Conservation (phyloP, 176 grass and related monocot genomes). For the Sorghum bicolor region Sorghum_bicolor_NCBIv3 NC_012872.2:16881501-16882000, state of each 20-base stretch:
- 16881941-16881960: constrained; percentile 62
- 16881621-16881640: constrained; percentile 38
- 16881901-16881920: constrained; percentile 67
- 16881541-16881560: constrained; percentile 65
- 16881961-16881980: neutral
- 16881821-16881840: neutral
- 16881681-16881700: constrained; percentile 43
- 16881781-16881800: neutral
- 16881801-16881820: neutral
- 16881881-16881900: constrained; percentile 59
- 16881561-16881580: constrained; percentile 63
- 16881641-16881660: constrained; percentile 51
- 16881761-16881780: constrained; percentile 52
- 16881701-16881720: constrained; percentile 47
- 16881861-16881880: constrained; percentile 63
- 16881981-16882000: neutral
- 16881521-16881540: constrained; percentile 47
- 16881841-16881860: neutral
- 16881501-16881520: constrained; percentile 61
- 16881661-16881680: constrained; percentile 68
- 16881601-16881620: constrained; percentile 48
- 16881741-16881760: constrained; percentile 52
- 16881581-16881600: constrained; percentile 61
- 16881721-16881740: constrained; percentile 61
- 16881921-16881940: constrained; percentile 71